Percentiles rank a stretch among this genome's conserved stretches.
Conservation (phyloP, 2,329 filamentous ascomycete species). For the Akanthomyces uredinophilus region DNA sequence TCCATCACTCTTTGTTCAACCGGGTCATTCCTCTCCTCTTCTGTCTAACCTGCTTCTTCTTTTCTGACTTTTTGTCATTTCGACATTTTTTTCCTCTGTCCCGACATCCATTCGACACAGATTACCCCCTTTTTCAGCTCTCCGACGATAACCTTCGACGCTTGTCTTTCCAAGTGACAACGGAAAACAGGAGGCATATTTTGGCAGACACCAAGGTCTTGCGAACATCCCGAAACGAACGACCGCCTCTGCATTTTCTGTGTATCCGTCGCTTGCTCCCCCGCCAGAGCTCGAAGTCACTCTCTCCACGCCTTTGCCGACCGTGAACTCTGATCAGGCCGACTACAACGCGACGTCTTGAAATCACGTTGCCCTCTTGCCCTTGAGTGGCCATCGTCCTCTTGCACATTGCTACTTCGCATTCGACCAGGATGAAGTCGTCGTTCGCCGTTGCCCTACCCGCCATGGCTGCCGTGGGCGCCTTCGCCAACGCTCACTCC, state of each 20-base stretch:
- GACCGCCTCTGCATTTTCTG: background rate
- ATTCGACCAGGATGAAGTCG: slow-evolving; percentile 4
- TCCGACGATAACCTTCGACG: background rate
- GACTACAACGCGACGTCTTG: background rate
- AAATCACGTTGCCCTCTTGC: background rate
- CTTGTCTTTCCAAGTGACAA: background rate
- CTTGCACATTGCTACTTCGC: background rate
- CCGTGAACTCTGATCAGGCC: background rate
- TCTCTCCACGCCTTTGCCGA: background rate
- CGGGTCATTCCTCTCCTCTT: slow-evolving; percentile 13
- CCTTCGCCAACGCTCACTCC: slow-evolving; percentile 17
- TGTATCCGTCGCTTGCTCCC: background rate
- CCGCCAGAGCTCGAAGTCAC: background rate
- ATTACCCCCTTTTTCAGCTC: background rate
- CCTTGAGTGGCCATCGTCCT: background rate
- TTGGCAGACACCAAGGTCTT: background rate
- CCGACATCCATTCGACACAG: no score
- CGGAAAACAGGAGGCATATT: background rate
- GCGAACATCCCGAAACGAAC: background rate
- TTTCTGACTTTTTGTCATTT: background rate
- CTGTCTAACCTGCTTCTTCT: slow-evolving; percentile 11
- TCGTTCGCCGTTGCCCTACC: slow-evolving; percentile 19
- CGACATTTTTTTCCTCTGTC: background rate
- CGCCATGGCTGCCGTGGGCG: slow-evolving; percentile 25
- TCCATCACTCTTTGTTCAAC: slow-evolving; percentile 11